These are phyloP conservation scores for Amanita inopinata DNA, from an alignment of 768 basidiomycete genomes.

Conservation along the genomic window DNA sequence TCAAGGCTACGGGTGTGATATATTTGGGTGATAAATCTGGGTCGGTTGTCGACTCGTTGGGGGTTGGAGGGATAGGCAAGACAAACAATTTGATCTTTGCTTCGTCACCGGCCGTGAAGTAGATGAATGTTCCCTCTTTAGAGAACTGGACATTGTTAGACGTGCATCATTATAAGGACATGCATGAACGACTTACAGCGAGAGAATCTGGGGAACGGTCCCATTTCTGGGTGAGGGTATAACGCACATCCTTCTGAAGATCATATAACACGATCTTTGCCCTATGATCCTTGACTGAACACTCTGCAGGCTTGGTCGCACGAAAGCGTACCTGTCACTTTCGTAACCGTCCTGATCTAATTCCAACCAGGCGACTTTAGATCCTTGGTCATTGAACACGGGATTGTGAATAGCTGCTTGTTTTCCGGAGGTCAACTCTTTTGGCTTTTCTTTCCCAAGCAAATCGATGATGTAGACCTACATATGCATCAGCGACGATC, in stretches of 20 bases:
- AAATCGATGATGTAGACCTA: slow-evolving; percentile 68
- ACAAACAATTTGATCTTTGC: slow-evolving; percentile 70
- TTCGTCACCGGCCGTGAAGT: slow-evolving; percentile 68
- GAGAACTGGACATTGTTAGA: slow-evolving; percentile 48
- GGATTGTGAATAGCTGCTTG: slow-evolving; percentile 81
- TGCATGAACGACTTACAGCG: slow-evolving; percentile 35
- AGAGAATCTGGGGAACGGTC: slow-evolving; percentile 66
- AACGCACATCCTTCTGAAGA: slow-evolving; percentile 52
- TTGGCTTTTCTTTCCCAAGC: slow-evolving; percentile 35
- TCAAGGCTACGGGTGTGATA: slow-evolving; percentile 47
- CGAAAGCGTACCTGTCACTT: slow-evolving; percentile 51
- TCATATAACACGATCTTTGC: slow-evolving; percentile 76
- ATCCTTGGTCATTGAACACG: slow-evolving; percentile 54
- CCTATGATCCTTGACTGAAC: slow-evolving; percentile 25
- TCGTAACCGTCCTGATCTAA: slow-evolving; percentile 85
- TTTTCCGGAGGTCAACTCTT: slow-evolving; percentile 70
- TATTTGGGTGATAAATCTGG: slow-evolving; percentile 39
- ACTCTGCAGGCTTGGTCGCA: background rate
- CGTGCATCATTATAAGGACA: background rate
- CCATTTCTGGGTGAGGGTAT: slow-evolving; percentile 75
- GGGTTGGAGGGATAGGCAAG: slow-evolving; percentile 58
- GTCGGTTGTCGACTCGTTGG: slow-evolving; percentile 39
- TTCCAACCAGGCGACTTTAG: slow-evolving; percentile 82
- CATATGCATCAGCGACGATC: background rate
- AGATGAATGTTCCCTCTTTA: slow-evolving; percentile 55